These are phyloP conservation scores for Cucumis hystrix DNA, from an alignment of 306 rosid genomes.

Conservation along the genomic window DNA sequence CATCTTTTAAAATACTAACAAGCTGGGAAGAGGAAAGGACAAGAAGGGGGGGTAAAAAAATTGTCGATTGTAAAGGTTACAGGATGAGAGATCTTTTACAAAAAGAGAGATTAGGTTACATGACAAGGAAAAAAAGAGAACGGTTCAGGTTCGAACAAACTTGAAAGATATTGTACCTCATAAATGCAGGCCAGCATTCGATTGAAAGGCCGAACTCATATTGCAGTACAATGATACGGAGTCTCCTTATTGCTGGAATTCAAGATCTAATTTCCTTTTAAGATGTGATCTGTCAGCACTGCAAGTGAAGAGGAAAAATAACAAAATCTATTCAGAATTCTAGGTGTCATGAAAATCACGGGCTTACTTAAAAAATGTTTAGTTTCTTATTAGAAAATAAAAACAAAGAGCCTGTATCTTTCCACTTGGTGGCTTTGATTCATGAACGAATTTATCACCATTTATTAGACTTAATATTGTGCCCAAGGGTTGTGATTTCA, in stretches of 20 bases:
- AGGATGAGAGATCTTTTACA: not conserved
- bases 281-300: constrained; percentile 91
- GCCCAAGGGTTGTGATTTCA: not conserved
- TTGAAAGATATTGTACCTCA: not conserved
- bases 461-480: not conserved
- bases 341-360: not conserved
- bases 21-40: not conserved
- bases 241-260: constrained; percentile 51
- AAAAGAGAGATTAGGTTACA: not conserved
- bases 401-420: not conserved
- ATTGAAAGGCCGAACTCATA: not conserved
- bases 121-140: not conserved
- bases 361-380: not conserved
- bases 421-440: not conserved
- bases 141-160: not conserved
- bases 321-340: constrained; percentile 4
- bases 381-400: not conserved
- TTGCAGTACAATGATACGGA: constrained; percentile 12
- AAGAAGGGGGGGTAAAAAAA: not conserved
- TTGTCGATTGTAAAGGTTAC: not conserved
- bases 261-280: constrained; percentile 88
- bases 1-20: not conserved
- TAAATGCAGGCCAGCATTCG: not conserved
- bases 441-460: not conserved
- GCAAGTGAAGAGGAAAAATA: not conserved